Evolutionary conservation across 257 asterid species (phyloP).

Genomic region (Schizonepeta tenuifolia): DNA sequence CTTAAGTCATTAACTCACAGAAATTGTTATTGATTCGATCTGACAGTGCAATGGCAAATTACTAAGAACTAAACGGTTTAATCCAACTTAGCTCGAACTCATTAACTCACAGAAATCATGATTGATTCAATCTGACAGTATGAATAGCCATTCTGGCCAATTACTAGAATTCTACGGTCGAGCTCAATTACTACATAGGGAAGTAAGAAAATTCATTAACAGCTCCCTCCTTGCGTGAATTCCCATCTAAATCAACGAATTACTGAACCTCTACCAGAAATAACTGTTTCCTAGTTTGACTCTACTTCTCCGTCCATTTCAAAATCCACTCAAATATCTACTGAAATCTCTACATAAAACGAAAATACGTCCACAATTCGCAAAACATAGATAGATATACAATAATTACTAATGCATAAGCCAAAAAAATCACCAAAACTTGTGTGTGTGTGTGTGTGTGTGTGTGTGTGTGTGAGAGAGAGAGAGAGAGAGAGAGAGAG

Average conservation of each 20-base stretch:
- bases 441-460: not conserved
- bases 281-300: not conserved
- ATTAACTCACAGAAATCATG: too few species aligned
- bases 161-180: too few species aligned
- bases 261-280: not conserved
- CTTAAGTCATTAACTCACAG: too few species aligned
- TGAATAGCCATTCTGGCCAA: too few species aligned
- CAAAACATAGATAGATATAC: not conserved
- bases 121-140: too few species aligned
- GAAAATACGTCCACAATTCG: not conserved
- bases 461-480: too few species aligned
- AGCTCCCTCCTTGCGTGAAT: slow-evolving; percentile 1
- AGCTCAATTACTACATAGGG: not conserved
- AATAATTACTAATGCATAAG: not conserved
- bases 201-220: not conserved
- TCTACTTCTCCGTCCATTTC: slow-evolving; percentile 9
- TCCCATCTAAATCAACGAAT: not conserved
- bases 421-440: not conserved
- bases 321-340: slow-evolving; percentile 17
- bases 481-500: not conserved
- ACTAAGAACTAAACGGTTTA: too few species aligned
- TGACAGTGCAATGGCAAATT: too few species aligned
- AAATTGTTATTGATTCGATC: too few species aligned
- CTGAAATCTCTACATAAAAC: not conserved
- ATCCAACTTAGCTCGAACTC: slow-evolving; percentile 18